These are phyloP conservation scores for Bassia scoparia DNA, from an alignment of 148 eudicot genomes.

Conservation along the genomic window DNA sequence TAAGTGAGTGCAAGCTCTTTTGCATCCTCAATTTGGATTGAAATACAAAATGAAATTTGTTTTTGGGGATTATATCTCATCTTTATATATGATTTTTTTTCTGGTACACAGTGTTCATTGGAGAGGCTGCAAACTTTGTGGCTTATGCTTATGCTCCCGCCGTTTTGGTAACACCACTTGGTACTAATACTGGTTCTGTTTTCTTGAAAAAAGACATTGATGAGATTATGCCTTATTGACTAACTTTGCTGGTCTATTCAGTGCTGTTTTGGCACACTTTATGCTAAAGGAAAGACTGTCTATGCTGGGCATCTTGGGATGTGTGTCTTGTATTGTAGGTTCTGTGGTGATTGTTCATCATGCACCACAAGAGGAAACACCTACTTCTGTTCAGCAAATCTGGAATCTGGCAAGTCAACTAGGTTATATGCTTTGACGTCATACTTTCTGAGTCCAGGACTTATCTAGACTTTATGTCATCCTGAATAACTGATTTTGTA, in stretches of 20 bases:
- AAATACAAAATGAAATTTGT: no score
- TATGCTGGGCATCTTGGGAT: constrained; percentile 66
- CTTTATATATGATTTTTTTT: background rate
- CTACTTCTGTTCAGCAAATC: constrained; percentile 67
- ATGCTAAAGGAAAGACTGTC: constrained; percentile 64
- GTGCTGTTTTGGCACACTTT: constrained; percentile 93
- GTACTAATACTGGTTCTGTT: constrained; percentile 49
- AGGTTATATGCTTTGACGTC: constrained; percentile 36
- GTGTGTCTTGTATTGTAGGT: constrained; percentile 80
- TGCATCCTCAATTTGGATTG: background rate
- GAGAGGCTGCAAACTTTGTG: constrained; percentile 86
- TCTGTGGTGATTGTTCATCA: constrained; percentile 82
- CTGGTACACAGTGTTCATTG: constrained; percentile 68
- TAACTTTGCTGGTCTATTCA: constrained; percentile 36
- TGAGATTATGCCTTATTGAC: constrained; percentile 6
- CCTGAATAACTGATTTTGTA: constrained; percentile 20
- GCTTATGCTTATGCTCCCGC: constrained; percentile 97
- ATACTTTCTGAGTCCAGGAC: background rate
- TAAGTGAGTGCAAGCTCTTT: constrained; percentile 46
- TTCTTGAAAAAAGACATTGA: background rate
- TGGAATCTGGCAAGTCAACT: constrained; percentile 85
- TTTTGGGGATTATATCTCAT: background rate
- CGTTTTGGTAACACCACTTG: constrained; percentile 95
- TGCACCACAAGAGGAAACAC: constrained; percentile 79
- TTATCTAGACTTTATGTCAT: background rate